Evolutionary conservation across 306 rosid genomes (phyloP), one percentile per base, ranked within the genome.

Genomic region (Cajanus cajan): DNA sequence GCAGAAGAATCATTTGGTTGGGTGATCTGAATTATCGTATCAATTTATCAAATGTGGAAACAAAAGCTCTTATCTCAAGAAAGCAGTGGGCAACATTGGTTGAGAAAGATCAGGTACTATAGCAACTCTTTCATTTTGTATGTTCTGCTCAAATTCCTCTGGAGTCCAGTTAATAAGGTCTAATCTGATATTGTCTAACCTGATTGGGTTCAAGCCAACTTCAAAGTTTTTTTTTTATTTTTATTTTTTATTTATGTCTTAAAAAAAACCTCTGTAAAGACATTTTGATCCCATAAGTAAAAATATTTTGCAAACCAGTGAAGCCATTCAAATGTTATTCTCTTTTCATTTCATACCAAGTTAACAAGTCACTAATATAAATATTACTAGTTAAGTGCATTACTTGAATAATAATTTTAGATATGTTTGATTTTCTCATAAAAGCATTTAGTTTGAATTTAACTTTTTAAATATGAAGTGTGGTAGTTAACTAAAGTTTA

Each of bases 21-120:
- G 99, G 99, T 37, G 99, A 96, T 83, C 86, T 93, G 81, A 96
- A 96, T 80, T 96, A 93, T 82, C 97, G 99, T 21, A 82, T 96
- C 81, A 93, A 90, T 85, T 66, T 96, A 82, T 74, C 98, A 54
- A 86, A 85, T 71, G 83, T 63, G 85, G 86, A 82, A 83, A 86
- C 96, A 36, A 87, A 82, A 89, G 94, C 89, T 81, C 92, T 91
- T 50, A 76, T 96, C 81, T 87, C 83, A 58, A 84, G 79, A 85
- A 91, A 82, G 79, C 83, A 86, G 50, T 96, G 98, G 99, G 81
- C 89, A 52, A 84, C 77, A 71, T 88, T 96, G 90, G 79, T 82
- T 43, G 98, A 90, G 81, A 91, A 85, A 44, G 99, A 96, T 83
- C 99, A 93, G 99, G 99, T 96, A 85, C 61, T 71, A 28, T 24